Base-by-base conservation (phyloP, 2,329 filamentous ascomycete genomes). In the Fonsecaea monophora region DNA sequence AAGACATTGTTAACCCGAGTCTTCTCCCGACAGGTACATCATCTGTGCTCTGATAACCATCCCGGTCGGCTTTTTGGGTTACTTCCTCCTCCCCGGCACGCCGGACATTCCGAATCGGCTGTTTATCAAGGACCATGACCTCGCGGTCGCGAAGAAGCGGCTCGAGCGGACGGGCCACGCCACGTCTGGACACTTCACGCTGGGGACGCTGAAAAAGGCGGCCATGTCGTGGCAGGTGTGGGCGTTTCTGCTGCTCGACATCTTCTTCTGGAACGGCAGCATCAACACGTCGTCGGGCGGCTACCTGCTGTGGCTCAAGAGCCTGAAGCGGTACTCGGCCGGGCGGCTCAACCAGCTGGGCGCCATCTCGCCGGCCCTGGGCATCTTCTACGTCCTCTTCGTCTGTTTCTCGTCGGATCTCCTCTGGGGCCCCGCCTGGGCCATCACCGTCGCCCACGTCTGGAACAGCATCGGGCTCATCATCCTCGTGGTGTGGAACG, bases 41-140 rank as follows among this genome's bases (percentile, higher is more conserved):
- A 84, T 87, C 54, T 85, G 87, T 70, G 81, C 85, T 0, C 81
- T 87, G 76, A 85, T 84, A 0, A 85, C 82, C 56, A 60, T 82
- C 6, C 81, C 81, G 0, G 77, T 82, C 3, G 77, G 74, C 6
- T 64, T 80, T 7, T 77, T 76, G 38, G 78, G 78, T 3, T 73
- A 74, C 35, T 70, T 80, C 62, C 77, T 77, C 42, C 77, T 78
- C 48, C 82, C 82, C 0, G 82, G 83, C 59, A 82, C 80, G 0
- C 81, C 82, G 0, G 74, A 81, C 61, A 79, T 74, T 1, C 82
- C 80, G 0, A 75, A 71, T 2, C 80, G 80, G 0, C 80, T 77
- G 61, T 82, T 79, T 56, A 72, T 83, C 25, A 80, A 64, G 21
- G 66, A 73, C 32, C 68, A 68, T 25, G 74, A 76, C 57, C 60